phyloP scores from a whole-genome alignment of 2,329 filamentous ascomycete species.

The Ilyonectria destructans region DNA sequence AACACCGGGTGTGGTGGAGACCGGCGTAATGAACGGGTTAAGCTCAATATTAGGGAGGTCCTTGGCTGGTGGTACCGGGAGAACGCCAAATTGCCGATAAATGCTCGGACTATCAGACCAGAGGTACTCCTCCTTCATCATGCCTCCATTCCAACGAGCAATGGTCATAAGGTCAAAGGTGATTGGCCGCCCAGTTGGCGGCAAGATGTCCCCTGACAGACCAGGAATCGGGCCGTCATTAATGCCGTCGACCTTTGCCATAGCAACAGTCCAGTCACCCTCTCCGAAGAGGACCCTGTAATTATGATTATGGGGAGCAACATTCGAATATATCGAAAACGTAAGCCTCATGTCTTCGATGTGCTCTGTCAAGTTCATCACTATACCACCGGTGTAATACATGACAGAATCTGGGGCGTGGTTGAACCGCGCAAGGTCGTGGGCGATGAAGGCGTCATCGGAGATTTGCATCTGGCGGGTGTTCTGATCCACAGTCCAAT shows the following conservation, averaged over 20 bases:
- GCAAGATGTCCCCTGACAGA: neutral
- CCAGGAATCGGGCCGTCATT: constrained; percentile 7
- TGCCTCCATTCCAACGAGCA: constrained; percentile 9
- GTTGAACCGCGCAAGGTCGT: constrained; percentile 15
- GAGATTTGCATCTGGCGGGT: constrained; percentile 6
- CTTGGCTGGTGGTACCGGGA: neutral
- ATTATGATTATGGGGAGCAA: constrained; percentile 17
- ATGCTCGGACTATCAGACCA: constrained; percentile 6
- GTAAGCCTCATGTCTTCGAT: constrained; percentile 11
- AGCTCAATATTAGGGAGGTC: no score
- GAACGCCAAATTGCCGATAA: constrained; percentile 14
- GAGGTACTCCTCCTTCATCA: constrained; percentile 19
- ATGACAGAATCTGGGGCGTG: constrained; percentile 11
- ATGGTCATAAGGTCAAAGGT: constrained; percentile 2
- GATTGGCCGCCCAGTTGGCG: neutral
- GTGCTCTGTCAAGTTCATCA: constrained; percentile 6
- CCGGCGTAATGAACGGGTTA: no score
- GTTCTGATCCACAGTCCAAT: no score
- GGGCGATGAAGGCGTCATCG: constrained; percentile 16
- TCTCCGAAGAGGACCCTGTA: constrained; percentile 19
- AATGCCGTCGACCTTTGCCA: neutral
- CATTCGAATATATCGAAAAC: constrained; percentile 1
- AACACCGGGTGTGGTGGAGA: no score
- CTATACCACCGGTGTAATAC: constrained; percentile 12
- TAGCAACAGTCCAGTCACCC: constrained; percentile 18